phyloP scores from a whole-genome alignment of 129 eudicot species.

The Scalesia atractyloides region DNA sequence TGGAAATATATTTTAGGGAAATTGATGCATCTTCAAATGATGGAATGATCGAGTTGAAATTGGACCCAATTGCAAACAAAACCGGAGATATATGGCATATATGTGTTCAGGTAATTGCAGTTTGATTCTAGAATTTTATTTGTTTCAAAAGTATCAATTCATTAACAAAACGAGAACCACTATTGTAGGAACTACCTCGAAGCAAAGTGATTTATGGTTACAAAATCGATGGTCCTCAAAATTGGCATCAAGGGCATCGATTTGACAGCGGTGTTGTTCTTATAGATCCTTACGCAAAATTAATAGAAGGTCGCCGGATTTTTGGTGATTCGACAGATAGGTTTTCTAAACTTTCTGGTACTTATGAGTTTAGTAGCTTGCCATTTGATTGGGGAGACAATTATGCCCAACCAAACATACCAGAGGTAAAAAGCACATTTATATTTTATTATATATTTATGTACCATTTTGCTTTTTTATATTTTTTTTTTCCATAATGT shows the following conservation, averaged over 20 bases:
- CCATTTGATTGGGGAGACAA: conserved; percentile 92
- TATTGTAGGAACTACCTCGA: conserved; percentile 67
- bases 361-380: conserved; percentile 77
- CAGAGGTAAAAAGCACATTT: conserved; percentile 58
- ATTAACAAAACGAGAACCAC: conserved; percentile 5
- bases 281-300: conserved; percentile 91
- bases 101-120: conserved; percentile 62
- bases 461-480: conserved; percentile 1
- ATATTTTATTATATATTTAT: background rate
- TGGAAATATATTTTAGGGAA: conserved; percentile 38
- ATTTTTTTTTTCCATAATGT: background rate
- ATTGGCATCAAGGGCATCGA: conserved; percentile 88
- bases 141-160: background rate
- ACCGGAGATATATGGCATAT: conserved; percentile 98
- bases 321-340: conserved; percentile 75
- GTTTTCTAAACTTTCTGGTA: conserved; percentile 61
- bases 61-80: conserved; percentile 72
- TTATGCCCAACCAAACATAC: conserved; percentile 78
- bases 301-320: conserved; percentile 75
- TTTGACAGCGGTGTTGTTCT: conserved; percentile 70
- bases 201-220: conserved; percentile 78
- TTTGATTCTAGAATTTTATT: conserved; percentile 1
- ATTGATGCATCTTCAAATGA: conserved; percentile 32
- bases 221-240: conserved; percentile 81
- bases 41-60: conserved; percentile 61